Evolutionary conservation across 768 basidiomycete genomes (phyloP).

Genomic region (Calocera viscosa): DNA sequence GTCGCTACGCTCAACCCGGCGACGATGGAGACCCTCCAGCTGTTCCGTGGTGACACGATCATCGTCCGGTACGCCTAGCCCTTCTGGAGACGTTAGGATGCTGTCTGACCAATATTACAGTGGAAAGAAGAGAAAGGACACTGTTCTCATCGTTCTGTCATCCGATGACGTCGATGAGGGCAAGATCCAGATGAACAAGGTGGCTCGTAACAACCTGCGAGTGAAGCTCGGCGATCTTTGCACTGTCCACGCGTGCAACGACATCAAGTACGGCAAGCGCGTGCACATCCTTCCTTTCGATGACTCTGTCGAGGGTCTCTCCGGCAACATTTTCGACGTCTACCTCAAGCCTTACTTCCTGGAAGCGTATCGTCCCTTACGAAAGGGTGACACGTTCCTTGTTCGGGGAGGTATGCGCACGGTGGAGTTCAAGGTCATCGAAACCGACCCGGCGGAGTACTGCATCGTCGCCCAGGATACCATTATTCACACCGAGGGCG

Average conservation of each 20-base stretch:
- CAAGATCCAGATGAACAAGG: slow-evolving; percentile 97
- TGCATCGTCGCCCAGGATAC: slow-evolving; percentile 99
- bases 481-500: slow-evolving; percentile 95
- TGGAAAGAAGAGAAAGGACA: slow-evolving; percentile 95
- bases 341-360: slow-evolving; percentile 98
- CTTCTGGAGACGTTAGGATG: neutral
- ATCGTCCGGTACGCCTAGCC: slow-evolving; percentile 60
- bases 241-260: slow-evolving; percentile 87
- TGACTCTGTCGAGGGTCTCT: slow-evolving; percentile 94
- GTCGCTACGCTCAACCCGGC: slow-evolving; percentile 92
- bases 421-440: slow-evolving; percentile 98
- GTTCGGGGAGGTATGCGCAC: slow-evolving; percentile 97
- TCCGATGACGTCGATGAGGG: slow-evolving; percentile 97
- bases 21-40: slow-evolving; percentile 85
- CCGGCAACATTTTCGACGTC: slow-evolving; percentile 96
- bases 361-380: slow-evolving; percentile 90
- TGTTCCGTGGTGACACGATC: slow-evolving; percentile 96
- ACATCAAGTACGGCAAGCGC: slow-evolving; percentile 98
- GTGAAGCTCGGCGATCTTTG: slow-evolving; percentile 96
- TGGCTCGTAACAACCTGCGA: slow-evolving; percentile 96
- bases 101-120: slow-evolving; percentile 30
- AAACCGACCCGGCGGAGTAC: slow-evolving; percentile 94
- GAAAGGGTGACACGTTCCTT: slow-evolving; percentile 98
- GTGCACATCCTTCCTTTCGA: slow-evolving; percentile 95
- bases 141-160: slow-evolving; percentile 86